Evolutionary conservation across 805 yeast genomes (phyloP).

Genomic region (Candida tibetensis): DNA sequence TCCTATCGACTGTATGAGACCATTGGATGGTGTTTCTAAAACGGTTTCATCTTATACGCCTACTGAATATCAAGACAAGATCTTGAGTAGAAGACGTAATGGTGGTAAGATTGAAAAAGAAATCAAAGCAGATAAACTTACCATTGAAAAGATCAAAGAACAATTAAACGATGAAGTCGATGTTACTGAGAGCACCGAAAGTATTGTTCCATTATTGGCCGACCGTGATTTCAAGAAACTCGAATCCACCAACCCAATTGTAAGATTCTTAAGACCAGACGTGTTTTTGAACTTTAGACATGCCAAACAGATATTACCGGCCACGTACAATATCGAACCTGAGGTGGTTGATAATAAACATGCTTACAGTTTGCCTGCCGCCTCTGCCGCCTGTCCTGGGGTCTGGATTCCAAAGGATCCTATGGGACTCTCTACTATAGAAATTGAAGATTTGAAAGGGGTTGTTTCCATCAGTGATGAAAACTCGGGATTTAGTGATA

Average conservation of each 20-base stretch:
- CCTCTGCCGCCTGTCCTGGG: slow-evolving; percentile 63
- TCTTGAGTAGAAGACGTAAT: slow-evolving; percentile 21
- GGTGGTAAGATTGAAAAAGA: slow-evolving; percentile 4
- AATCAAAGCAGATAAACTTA: slow-evolving; percentile 17
- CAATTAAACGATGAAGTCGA: slow-evolving; percentile 9
- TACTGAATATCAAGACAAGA: slow-evolving; percentile 33
- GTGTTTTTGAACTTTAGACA: slow-evolving; percentile 48
- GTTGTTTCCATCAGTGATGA: slow-evolving; percentile 65
- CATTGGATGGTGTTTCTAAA: slow-evolving; percentile 65
- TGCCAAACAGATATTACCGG: slow-evolving; percentile 34
- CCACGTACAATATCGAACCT: slow-evolving; percentile 33
- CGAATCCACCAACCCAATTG: slow-evolving; percentile 41
- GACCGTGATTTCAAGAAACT: slow-evolving; percentile 54
- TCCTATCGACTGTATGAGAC: slow-evolving; percentile 73
- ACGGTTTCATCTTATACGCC: slow-evolving; percentile 50
- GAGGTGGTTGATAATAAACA: slow-evolving; percentile 48
- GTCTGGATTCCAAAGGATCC: slow-evolving; percentile 93
- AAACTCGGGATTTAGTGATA: slow-evolving; percentile 52
- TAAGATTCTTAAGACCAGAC: slow-evolving; percentile 57
- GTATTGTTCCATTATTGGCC: slow-evolving; percentile 60
- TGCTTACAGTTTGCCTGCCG: slow-evolving; percentile 78
- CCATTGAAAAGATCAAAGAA: slow-evolving; percentile 17
- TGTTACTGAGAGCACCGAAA: slow-evolving; percentile 12
- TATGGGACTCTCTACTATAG: slow-evolving; percentile 68
- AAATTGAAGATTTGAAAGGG: slow-evolving; percentile 54